Evolutionary conservation across 805 yeast species (phyloP).

Genomic region (Priceomyces castillae): DNA sequence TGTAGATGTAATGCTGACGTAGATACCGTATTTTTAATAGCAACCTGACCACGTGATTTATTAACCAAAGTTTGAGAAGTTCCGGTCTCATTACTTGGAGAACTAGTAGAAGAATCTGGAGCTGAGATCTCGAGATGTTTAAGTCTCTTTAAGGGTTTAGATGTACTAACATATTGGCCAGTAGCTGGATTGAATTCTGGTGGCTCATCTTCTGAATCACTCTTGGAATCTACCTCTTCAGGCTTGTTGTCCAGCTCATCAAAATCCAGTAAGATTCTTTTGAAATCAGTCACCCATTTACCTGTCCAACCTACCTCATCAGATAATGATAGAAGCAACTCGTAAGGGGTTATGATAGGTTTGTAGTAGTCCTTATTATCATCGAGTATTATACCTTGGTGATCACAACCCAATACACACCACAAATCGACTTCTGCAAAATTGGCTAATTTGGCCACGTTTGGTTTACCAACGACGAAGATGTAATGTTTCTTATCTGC

Average conservation of each 20-base stretch:
- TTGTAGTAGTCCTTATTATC: slow-evolving; percentile 75
- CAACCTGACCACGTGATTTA: slow-evolving; percentile 35
- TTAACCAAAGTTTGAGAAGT: slow-evolving; percentile 45
- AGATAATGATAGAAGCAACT: slow-evolving; percentile 73
- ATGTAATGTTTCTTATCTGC: slow-evolving; percentile 91
- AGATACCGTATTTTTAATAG: slow-evolving; percentile 76
- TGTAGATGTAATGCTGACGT: slow-evolving; percentile 82
- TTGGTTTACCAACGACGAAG: slow-evolving; percentile 97
- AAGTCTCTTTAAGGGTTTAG: slow-evolving; percentile 71
- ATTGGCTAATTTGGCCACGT: slow-evolving; percentile 94
- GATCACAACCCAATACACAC: slow-evolving; percentile 93
- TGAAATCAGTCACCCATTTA: slow-evolving; percentile 83
- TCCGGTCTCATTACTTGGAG: slow-evolving; percentile 11
- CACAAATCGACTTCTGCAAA: slow-evolving; percentile 92
- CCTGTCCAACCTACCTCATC: slow-evolving; percentile 88
- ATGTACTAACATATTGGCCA: slow-evolving; percentile 64
- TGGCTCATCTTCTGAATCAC: slow-evolving; percentile 46
- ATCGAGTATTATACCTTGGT: slow-evolving; percentile 87
- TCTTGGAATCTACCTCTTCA: slow-evolving; percentile 22
- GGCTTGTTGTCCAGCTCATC: slow-evolving; percentile 31
- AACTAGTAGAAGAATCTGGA: slow-evolving; percentile 19
- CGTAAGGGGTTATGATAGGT: slow-evolving; percentile 94
- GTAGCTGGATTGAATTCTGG: slow-evolving; percentile 91
- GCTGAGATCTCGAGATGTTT: slow-evolving; percentile 60
- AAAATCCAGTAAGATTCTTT: slow-evolving; percentile 46